A percentile compares a stretch with the other conserved stretches of the same genome.
phyloP scores from a whole-genome alignment of 495 filamentous ascomycete species.

The Sordaria brevicollis region DNA sequence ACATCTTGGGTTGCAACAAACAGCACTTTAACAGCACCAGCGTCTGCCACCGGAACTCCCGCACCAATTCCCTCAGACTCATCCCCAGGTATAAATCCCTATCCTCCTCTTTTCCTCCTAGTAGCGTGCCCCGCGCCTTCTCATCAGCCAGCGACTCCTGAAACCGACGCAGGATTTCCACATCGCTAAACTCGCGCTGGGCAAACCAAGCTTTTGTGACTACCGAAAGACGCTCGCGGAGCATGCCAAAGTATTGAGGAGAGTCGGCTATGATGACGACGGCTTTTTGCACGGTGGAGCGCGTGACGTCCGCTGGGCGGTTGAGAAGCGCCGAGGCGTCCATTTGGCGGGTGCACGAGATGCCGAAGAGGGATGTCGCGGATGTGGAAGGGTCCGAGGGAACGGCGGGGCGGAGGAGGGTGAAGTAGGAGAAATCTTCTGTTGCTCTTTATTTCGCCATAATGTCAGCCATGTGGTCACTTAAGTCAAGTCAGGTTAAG shows the following conservation, averaged over 20 bases:
- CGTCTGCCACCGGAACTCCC: slow-evolving; percentile 89
- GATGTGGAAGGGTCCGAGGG: slow-evolving; percentile 29
- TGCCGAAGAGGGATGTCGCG: slow-evolving; percentile 85
- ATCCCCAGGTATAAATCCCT: slow-evolving; percentile 86
- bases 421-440: slow-evolving; percentile 98
- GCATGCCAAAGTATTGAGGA: slow-evolving; percentile 67
- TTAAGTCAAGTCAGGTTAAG: too few species aligned
- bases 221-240: slow-evolving; percentile 73
- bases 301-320: slow-evolving; percentile 78
- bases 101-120: slow-evolving; percentile 51
- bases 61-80: slow-evolving; percentile 81
- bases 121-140: slow-evolving; percentile 46
- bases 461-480: too few species aligned
- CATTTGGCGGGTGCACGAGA: slow-evolving; percentile 87
- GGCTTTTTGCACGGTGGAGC: slow-evolving; percentile 94
- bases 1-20: slow-evolving; percentile 96
- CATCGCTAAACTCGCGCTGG: slow-evolving; percentile 65
- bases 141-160: slow-evolving; percentile 72
- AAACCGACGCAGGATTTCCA: slow-evolving; percentile 58
- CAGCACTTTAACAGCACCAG: slow-evolving; percentile 88
- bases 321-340: slow-evolving; percentile 67
- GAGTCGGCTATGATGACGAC: slow-evolving; percentile 94
- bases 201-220: slow-evolving; percentile 96
- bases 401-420: slow-evolving; percentile 61
- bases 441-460: slow-evolving; percentile 46